phyloP scores from a whole-genome alignment of 306 rosid genomes.

The Trifolium subterraneum region DNA sequence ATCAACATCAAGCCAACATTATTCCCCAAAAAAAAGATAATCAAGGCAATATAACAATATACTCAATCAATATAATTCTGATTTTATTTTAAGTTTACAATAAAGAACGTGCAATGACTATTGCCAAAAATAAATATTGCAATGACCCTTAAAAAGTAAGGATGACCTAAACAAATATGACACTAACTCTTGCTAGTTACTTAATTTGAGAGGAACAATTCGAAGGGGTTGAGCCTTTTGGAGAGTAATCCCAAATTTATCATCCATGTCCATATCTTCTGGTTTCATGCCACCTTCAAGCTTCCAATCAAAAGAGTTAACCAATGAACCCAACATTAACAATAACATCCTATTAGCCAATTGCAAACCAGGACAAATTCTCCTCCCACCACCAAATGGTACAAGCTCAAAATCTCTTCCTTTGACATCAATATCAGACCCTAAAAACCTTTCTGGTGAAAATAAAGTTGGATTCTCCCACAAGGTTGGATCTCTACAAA shows the following conservation, averaged over 20 bases:
- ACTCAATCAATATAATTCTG: too few relatives aligned
- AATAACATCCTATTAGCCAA: constrained; percentile 40
- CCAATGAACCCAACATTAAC: constrained; percentile 33
- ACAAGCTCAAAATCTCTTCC: constrained; percentile 33
- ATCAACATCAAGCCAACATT: too few relatives aligned
- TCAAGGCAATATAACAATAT: too few relatives aligned
- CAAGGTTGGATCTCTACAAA: constrained; percentile 30
- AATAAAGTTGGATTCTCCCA: constrained; percentile 37
- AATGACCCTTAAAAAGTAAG: too few relatives aligned
- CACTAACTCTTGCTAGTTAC: neutral
- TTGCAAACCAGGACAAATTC: constrained; percentile 26
- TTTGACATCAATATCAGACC: constrained; percentile 32
- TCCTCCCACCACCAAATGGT: constrained; percentile 35
- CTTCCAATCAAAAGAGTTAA: constrained; percentile 43
- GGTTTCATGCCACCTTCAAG: constrained; percentile 23
- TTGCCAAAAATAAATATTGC: too few relatives aligned
- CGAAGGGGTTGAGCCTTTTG: constrained; percentile 33
- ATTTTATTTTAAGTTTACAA: too few relatives aligned
- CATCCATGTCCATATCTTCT: constrained; percentile 29
- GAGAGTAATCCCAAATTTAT: constrained; percentile 39
- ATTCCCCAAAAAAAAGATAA: too few relatives aligned
- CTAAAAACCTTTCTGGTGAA: constrained; percentile 35
- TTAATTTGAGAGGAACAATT: constrained; percentile 18
- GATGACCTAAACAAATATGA: neutral
- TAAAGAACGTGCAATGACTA: too few relatives aligned